Conservation (phyloP, 768 basidiomycete genomes). For the Kwoniella bestiolae region DNA sequence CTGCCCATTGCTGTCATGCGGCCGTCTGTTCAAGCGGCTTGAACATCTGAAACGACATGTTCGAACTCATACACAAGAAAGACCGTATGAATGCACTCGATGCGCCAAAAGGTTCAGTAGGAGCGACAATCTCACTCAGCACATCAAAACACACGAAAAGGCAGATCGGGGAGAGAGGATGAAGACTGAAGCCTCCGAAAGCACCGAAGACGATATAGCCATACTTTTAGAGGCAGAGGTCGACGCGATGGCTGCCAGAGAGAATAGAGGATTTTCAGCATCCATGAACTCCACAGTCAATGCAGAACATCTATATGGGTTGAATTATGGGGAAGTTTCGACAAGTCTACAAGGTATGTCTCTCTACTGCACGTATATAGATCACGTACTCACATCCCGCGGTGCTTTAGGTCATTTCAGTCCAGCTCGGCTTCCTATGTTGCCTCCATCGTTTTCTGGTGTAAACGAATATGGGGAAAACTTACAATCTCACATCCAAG, state of each 20-base stretch:
- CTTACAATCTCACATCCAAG: background rate
- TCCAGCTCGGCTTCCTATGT: background rate
- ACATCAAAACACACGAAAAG: conserved; percentile 77
- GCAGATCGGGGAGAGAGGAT: conserved; percentile 45
- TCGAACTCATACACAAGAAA: conserved; percentile 85
- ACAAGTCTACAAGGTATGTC: background rate
- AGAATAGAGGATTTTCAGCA: conserved; percentile 2
- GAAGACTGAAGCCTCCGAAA: conserved; percentile 44
- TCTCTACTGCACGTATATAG: too few relatives aligned
- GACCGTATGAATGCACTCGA: conserved; percentile 73
- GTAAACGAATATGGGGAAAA: background rate
- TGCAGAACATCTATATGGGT: background rate
- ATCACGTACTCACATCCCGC: background rate
- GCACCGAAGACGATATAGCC: conserved; percentile 42
- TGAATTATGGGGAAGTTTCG: background rate
- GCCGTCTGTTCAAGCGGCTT: conserved; percentile 82
- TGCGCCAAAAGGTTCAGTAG: conserved; percentile 84
- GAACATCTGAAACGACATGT: conserved; percentile 88
- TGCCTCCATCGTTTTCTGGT: background rate
- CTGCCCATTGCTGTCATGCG: conserved; percentile 83
- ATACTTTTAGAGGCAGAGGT: conserved; percentile 41
- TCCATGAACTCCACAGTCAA: background rate
- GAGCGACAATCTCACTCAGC: conserved; percentile 86
- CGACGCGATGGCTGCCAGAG: conserved; percentile 45
- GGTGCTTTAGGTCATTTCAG: background rate